Evolutionary conservation across 305 asterid genomes (phyloP).

Genomic region (Coffea humblotiana): DNA sequence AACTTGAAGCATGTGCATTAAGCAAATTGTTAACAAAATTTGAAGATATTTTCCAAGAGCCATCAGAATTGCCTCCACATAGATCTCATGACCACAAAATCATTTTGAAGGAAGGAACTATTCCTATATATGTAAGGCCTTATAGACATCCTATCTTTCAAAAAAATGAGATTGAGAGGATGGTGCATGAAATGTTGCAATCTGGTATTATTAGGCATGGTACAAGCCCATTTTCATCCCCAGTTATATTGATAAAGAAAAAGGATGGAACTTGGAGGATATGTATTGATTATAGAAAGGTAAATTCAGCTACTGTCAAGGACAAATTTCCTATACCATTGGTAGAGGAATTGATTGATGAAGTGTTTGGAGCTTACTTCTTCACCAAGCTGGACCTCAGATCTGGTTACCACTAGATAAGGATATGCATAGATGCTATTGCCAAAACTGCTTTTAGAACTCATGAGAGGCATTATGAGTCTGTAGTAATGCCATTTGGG

Average conservation of each 20-base stretch:
- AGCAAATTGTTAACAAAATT: background rate
- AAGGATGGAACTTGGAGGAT: background rate
- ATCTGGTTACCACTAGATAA: no score
- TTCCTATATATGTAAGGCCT: background rate
- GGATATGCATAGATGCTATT: no score
- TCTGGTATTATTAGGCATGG: background rate
- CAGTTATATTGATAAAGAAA: background rate
- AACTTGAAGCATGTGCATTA: no score
- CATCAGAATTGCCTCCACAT: background rate
- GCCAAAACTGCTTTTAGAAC: no score
- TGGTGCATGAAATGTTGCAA: background rate
- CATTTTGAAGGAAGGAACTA: background rate
- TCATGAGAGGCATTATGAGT: no score
- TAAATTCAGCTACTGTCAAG: no score
- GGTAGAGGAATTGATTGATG: no score
- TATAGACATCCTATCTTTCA: background rate
- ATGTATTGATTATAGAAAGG: no score
- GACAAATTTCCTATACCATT: no score
- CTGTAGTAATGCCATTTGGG: no score
- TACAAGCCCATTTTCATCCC: background rate
- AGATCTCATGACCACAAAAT: background rate
- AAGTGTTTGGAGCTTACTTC: no score
- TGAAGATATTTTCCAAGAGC: background rate
- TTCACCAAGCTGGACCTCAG: no score
- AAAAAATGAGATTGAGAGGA: background rate